phyloP scores from a whole-genome alignment of 2,329 filamentous ascomycete genomes.

The Venturia carpophila region DNA sequence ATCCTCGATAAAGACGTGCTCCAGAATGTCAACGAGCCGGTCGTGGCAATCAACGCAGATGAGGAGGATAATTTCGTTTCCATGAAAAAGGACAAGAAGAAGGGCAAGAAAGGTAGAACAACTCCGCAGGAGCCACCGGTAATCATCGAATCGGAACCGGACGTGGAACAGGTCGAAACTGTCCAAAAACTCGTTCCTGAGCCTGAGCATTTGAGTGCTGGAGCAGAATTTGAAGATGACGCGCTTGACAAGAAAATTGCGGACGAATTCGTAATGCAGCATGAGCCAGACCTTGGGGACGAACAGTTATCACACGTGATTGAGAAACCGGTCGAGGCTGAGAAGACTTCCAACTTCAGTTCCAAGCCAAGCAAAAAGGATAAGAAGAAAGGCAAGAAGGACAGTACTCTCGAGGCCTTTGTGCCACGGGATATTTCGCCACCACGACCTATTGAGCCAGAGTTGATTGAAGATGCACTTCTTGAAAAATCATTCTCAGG shows the following conservation, averaged over 20 bases:
- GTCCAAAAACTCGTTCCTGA: not conserved
- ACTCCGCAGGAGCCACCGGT: not conserved
- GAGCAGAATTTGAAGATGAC: not conserved
- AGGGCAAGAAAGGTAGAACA: conserved; percentile 12
- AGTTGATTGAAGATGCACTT: not conserved
- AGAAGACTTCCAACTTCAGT: not conserved
- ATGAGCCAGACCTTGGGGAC: not conserved
- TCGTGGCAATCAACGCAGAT: conserved; percentile 1
- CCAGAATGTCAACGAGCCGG: not conserved
- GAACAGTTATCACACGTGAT: not conserved
- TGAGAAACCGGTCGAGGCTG: not conserved
- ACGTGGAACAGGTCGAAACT: not conserved
- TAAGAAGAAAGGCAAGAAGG: conserved; percentile 19
- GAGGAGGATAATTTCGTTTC: not conserved
- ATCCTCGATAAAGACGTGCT: not conserved
- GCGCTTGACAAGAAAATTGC: not conserved
- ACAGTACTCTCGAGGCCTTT: conserved; percentile 22
- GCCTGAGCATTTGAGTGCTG: not conserved
- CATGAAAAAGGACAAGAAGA: conserved; percentile 16
- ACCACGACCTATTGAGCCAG: not conserved
- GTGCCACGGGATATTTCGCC: not conserved
- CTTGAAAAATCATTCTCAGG: not conserved
- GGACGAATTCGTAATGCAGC: not conserved
- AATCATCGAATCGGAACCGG: not conserved
- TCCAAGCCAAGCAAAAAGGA: not conserved